These are phyloP conservation scores for Phascolomyces articulosus DNA, from an alignment of 371 early-diverging fungal genomes.

Conservation along the genomic window DNA sequence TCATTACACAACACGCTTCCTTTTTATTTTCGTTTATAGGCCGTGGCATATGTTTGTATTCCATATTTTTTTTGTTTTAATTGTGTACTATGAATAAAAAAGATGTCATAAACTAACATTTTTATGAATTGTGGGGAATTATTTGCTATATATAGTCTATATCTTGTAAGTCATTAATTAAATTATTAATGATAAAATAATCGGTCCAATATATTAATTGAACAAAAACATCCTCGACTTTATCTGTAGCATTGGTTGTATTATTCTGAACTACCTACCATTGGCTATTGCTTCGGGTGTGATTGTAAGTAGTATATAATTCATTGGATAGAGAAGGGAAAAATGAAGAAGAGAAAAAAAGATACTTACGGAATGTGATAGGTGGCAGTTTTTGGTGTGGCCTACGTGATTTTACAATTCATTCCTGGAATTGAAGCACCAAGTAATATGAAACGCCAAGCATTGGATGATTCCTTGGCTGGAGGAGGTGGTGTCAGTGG, in stretches of 20 bases:
- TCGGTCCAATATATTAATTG: too few relatives aligned
- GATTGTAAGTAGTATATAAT: slow-evolving; percentile 16
- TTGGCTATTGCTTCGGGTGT: slow-evolving; percentile 26
- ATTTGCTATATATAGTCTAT: slow-evolving; percentile 19
- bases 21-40: slow-evolving; percentile 26
- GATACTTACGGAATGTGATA: not conserved
- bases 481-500: slow-evolving; percentile 1
- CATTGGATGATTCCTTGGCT: slow-evolving; percentile 18
- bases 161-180: slow-evolving; percentile 36
- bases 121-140: not conserved
- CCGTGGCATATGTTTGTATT: slow-evolving; percentile 26
- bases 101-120: not conserved
- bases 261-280: slow-evolving; percentile 21
- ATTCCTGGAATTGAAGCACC: slow-evolving; percentile 25
- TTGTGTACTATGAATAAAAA: not conserved
- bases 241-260: slow-evolving; percentile 32
- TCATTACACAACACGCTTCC: slow-evolving; percentile 29
- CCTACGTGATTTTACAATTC: slow-evolving; percentile 24
- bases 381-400: slow-evolving; percentile 28
- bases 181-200: too few relatives aligned
- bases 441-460: slow-evolving; percentile 22
- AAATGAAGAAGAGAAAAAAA: not conserved
- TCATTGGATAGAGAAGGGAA: not conserved
- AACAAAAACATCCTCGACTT: too few relatives aligned
- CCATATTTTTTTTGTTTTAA: not conserved